These are phyloP conservation scores for Epichloe elymi DNA, from an alignment of 2,329 filamentous ascomycete species.

Conservation along the genomic window DNA sequence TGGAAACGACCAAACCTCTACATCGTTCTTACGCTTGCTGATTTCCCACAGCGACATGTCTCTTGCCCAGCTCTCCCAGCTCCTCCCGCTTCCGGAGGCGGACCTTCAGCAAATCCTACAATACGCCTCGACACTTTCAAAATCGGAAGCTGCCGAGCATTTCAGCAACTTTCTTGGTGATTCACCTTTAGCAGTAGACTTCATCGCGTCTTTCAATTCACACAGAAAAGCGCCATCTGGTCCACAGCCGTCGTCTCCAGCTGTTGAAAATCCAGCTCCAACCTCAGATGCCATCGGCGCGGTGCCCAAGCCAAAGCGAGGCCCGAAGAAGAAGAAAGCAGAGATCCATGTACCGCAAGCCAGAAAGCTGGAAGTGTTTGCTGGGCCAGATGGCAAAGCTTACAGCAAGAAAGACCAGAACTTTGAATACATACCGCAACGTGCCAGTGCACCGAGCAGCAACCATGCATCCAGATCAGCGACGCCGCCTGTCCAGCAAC, in stretches of 20 bases:
- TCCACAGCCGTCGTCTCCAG: slow-evolving; percentile 4
- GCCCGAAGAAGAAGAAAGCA: slow-evolving; percentile 43
- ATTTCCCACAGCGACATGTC: slow-evolving; percentile 29
- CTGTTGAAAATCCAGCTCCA: neutral
- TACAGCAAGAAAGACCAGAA: slow-evolving; percentile 63
- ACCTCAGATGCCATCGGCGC: slow-evolving; percentile 19
- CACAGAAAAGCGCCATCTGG: slow-evolving; percentile 32
- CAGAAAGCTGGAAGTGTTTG: slow-evolving; percentile 45
- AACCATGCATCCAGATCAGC: slow-evolving; percentile 23
- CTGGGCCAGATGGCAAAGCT: slow-evolving; percentile 50
- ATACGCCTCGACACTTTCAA: slow-evolving; percentile 66
- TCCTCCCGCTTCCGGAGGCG: slow-evolving; percentile 75
- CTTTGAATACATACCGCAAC: slow-evolving; percentile 57
- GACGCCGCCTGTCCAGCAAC: slow-evolving; percentile 18
- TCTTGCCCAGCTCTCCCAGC: slow-evolving; percentile 55
- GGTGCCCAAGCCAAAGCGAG: slow-evolving; percentile 36
- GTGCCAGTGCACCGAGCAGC: slow-evolving; percentile 26
- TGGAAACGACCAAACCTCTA: neutral
- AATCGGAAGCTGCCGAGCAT: slow-evolving; percentile 66
- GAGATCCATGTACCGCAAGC: slow-evolving; percentile 50
- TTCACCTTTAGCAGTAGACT: slow-evolving; percentile 62
- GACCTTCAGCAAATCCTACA: slow-evolving; percentile 75
- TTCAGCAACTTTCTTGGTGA: slow-evolving; percentile 82
- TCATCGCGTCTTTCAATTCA: slow-evolving; percentile 71
- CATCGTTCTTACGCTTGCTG: neutral